These are phyloP conservation scores for Fusarium decemcellulare DNA, from an alignment of 2,329 filamentous ascomycete genomes.

Conservation along the genomic window DNA sequence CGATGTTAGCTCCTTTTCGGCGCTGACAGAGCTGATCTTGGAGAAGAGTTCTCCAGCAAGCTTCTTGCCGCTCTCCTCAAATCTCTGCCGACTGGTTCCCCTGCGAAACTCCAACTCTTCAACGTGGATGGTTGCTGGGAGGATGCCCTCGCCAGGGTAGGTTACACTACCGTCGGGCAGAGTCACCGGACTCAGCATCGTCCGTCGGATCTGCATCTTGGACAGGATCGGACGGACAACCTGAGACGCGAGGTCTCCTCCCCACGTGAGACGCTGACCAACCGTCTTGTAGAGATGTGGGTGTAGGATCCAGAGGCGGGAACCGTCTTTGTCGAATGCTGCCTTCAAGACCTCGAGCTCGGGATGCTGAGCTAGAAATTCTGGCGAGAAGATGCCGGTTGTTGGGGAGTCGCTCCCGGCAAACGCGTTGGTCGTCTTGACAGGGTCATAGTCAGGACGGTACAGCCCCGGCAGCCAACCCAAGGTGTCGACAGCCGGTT, in stretches of 20 bases:
- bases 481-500: neutral
- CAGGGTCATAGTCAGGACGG: neutral
- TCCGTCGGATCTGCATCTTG: neutral
- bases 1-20: neutral
- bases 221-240: neutral
- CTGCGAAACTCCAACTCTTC: neutral
- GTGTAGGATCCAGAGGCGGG: neutral
- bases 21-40: neutral
- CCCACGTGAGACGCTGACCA: neutral
- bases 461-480: neutral
- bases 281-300: neutral
- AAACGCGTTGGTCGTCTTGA: neutral
- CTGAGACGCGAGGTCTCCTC: neutral
- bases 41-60: neutral
- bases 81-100: neutral
- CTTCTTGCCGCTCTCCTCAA: neutral
- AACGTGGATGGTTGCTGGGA: neutral
- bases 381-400: no score
- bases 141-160: neutral
- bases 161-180: constrained; percentile 7
- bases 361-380: neutral
- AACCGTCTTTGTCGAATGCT: neutral
- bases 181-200: neutral
- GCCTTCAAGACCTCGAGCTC: neutral
- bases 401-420: no score